Evolutionary conservation across 1,284 basidiomycete species (phyloP).

Genomic region (Sporisorium exsertum): DNA sequence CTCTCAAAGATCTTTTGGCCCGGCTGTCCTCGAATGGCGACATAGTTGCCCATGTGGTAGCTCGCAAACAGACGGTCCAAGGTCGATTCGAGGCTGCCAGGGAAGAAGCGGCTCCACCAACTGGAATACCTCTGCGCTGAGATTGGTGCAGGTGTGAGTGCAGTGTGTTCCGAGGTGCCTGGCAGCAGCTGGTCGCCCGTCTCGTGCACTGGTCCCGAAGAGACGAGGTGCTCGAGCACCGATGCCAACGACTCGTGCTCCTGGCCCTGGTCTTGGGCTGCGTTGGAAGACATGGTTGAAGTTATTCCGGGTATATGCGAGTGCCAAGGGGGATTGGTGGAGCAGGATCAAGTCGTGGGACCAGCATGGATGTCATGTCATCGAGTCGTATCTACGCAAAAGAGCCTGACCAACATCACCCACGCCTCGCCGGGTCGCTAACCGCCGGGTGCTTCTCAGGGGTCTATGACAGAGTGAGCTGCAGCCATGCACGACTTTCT

Average conservation of each 20-base stretch:
- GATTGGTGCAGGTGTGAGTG: constrained; percentile 37
- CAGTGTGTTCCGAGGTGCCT: constrained; percentile 30
- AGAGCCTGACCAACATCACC: not conserved
- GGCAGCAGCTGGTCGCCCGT: constrained; percentile 23
- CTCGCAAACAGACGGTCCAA: constrained; percentile 55
- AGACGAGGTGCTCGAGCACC: constrained; percentile 48
- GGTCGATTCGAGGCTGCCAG: constrained; percentile 26
- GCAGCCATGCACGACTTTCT: not conserved
- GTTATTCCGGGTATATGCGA: not conserved
- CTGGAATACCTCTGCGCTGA: constrained; percentile 28
- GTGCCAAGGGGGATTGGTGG: constrained; percentile 4
- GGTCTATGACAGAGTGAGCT: not conserved
- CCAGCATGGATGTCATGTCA: not conserved
- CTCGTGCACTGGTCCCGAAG: constrained; percentile 31
- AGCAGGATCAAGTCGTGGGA: not conserved
- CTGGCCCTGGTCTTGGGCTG: constrained; percentile 3
- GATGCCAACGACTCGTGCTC: constrained; percentile 46
- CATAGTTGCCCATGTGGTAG: constrained; percentile 60
- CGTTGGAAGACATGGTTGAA: constrained; percentile 7
- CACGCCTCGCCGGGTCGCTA: not conserved
- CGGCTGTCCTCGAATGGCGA: constrained; percentile 54
- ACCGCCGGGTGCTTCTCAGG: constrained; percentile 1
- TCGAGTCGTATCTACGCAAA: not conserved
- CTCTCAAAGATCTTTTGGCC: constrained; percentile 56
- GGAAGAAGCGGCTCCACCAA: constrained; percentile 56